Base-by-base conservation (phyloP, 2,329 filamentous ascomycete species). In the Zopfia rhizophila region DNA sequence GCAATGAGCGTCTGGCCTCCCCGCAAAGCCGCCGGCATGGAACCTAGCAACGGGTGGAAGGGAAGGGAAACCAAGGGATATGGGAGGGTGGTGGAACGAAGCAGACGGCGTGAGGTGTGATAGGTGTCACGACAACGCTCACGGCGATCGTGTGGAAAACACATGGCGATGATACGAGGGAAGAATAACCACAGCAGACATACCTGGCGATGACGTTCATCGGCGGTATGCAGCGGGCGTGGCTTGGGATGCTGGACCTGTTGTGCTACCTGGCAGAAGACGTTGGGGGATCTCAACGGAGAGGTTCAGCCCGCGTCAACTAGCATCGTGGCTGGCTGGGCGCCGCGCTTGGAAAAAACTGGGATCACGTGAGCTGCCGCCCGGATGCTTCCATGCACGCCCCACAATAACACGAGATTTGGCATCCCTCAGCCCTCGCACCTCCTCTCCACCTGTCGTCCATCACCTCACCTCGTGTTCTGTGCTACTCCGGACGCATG, bases 401-500 rank as follows among this genome's bases (percentile, higher is more conserved):
- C n/a, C n/a, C n/a, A n/a, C n/a, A n/a, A n/a, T n/a, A n/a, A n/a
- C n/a, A n/a, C n/a, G n/a, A n/a, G n/a, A n/a, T n/a, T n/a, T n/a
- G n/a, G n/a, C n/a, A n/a, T n/a, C n/a, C n/a, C n/a, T n/a, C n/a
- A n/a, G n/a, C n/a, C n/a, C n/a, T n/a, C n/a, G n/a, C n/a, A n/a
- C n/a, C n/a, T n/a, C n/a, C n/a, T n/a, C n/a, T n/a, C n/a, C n/a
- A n/a, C 13, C 31, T 14, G 17, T 21, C 17, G 31, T 6, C 13
- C 31, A 32, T 8, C 8, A 7, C 29, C 21, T 24, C 22, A 10
- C 16, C 39, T 39, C 40, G 46, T 47, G 35, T 41, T 38, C 7
- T 19, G 35, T 45, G 24, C 33, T n/a, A 38, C 24, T 24, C 41
- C 32, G 36, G 47, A 45, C 42, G 51, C 44, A 54, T 52, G 47